phyloP scores from a whole-genome alignment of 495 filamentous ascomycete genomes.

The Xylaria curta region DNA sequence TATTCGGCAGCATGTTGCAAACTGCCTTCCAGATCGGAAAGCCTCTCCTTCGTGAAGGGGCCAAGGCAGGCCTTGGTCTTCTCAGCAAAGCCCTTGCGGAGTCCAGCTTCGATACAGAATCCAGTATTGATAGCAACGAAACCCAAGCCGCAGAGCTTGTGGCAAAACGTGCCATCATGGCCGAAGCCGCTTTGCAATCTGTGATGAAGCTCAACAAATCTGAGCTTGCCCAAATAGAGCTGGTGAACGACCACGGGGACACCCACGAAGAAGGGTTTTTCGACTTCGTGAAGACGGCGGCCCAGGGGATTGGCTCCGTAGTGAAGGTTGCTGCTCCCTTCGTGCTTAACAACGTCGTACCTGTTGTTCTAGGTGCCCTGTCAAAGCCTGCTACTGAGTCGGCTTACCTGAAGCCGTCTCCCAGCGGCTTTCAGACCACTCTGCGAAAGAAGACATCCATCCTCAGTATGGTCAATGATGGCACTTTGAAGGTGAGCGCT shows the following conservation, averaged over 20 bases:
- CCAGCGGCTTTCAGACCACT: conserved; percentile 17
- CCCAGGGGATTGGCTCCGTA: conserved; percentile 34
- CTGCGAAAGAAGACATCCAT: conserved; percentile 13
- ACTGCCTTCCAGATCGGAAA: not conserved
- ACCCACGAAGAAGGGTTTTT: conserved; percentile 34
- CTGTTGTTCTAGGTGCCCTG: not conserved
- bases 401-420: not conserved
- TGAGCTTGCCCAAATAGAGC: conserved; percentile 30
- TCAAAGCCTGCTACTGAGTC: not conserved
- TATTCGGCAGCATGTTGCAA: conserved; percentile 11
- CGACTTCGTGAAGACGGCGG: conserved; percentile 29
- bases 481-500: conserved; percentile 13
- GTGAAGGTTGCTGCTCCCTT: not conserved
- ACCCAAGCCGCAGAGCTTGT: conserved; percentile 29
- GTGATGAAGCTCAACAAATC: conserved; percentile 35
- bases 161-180: conserved; percentile 44
- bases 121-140: not conserved
- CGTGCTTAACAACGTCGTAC: not conserved
- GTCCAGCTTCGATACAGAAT: conserved; percentile 3
- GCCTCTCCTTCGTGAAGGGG: not conserved
- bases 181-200: conserved; percentile 47
- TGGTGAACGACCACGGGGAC: not conserved
- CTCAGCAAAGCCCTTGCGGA: not conserved
- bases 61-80: not conserved
- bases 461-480: conserved; percentile 10